Evolutionary conservation across 805 yeast species (phyloP).

Genomic region (Candida arabinofermentans): DNA sequence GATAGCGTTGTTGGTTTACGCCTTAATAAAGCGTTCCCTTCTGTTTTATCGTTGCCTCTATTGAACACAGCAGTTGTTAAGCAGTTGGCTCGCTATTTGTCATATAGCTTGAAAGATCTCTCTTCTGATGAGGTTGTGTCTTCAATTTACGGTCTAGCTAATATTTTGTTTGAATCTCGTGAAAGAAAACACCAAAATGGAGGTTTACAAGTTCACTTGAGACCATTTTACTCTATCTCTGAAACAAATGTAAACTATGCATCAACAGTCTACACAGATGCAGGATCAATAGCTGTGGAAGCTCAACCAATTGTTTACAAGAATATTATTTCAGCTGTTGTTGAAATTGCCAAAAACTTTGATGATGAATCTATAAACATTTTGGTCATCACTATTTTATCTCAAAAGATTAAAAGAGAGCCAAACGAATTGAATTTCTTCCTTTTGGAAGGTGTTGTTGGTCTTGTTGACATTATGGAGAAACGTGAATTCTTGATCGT

Average conservation of each 20-base stretch:
- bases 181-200: constrained; percentile 27
- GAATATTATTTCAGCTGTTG: constrained; percentile 66
- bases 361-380: constrained; percentile 70
- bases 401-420: constrained; percentile 59
- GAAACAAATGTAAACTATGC: constrained; percentile 9
- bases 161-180: constrained; percentile 55
- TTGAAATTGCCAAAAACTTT: constrained; percentile 61
- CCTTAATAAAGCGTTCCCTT: constrained; percentile 36
- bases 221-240: constrained; percentile 10
- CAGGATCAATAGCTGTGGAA: constrained; percentile 19
- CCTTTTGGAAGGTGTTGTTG: constrained; percentile 58
- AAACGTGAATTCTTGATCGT: constrained; percentile 66
- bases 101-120: constrained; percentile 60
- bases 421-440: constrained; percentile 51
- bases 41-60: constrained; percentile 52
- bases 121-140: constrained; percentile 83
- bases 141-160: constrained; percentile 77
- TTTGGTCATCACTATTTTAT: constrained; percentile 73
- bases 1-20: constrained; percentile 40
- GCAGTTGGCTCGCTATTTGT: constrained; percentile 53
- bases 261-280: constrained; percentile 12
- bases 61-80: constrained; percentile 45
- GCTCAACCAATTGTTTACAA: constrained; percentile 40
- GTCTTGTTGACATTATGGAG: constrained; percentile 56
- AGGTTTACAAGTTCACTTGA: constrained; percentile 18